These are phyloP conservation scores for Grosmannia huntii DNA, from an alignment of 2,329 filamentous ascomycete species.

Conservation along the genomic window DNA sequence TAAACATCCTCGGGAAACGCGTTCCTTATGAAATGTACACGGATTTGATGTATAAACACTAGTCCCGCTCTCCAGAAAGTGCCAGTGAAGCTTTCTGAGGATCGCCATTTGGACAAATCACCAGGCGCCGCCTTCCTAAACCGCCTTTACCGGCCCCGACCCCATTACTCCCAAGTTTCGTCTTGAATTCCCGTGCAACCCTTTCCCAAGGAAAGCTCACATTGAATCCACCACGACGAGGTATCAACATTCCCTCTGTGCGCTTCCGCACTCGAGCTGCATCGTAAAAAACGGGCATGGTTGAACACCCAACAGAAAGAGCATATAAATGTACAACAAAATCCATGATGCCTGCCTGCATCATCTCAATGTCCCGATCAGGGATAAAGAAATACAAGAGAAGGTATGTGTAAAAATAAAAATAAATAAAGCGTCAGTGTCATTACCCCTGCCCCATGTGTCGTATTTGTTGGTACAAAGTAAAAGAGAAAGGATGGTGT, in stretches of 20 bases:
- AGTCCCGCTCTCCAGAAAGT: background rate
- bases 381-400: constrained; percentile 1
- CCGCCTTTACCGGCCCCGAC: background rate
- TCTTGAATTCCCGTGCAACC: background rate
- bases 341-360: background rate
- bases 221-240: background rate
- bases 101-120: background rate
- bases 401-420: background rate
- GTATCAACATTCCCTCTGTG: background rate
- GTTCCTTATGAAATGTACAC: background rate
- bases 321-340: background rate
- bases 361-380: background rate
- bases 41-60: background rate
- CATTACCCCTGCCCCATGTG: constrained; percentile 3
- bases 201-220: background rate
- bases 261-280: background rate
- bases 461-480: constrained; percentile 2
- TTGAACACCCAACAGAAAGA: background rate
- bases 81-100: background rate
- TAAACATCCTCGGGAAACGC: background rate
- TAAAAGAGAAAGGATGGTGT: background rate
- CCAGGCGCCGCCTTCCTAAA: background rate
- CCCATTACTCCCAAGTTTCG: background rate
- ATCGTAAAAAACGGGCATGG: background rate
- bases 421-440: background rate